phyloP scores from a whole-genome alignment of 2,329 filamentous ascomycete species.

The Pseudocercospora pini-densiflorae region DNA sequence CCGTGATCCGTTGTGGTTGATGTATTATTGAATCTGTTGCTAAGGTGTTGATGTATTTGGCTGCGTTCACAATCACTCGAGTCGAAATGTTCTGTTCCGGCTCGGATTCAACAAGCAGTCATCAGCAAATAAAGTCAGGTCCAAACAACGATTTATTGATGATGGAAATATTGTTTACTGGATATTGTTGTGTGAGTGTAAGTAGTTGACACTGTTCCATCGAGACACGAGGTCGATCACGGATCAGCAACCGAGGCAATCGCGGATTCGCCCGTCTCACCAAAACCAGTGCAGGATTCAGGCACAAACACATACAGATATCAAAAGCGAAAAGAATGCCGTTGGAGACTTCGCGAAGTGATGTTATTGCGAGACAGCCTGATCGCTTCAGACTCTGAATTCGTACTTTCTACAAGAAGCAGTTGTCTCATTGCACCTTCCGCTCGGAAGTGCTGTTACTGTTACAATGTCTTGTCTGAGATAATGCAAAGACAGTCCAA shows the following conservation, averaged over 20 bases:
- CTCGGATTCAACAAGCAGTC: neutral
- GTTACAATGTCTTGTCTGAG: neutral
- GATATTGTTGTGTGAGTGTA: neutral
- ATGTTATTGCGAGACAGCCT: neutral
- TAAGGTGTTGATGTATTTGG: too few relatives aligned
- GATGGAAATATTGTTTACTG: neutral
- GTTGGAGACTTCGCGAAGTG: neutral
- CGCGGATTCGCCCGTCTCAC: neutral
- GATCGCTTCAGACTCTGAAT: neutral
- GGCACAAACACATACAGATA: neutral
- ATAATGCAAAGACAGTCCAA: neutral
- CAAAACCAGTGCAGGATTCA: neutral
- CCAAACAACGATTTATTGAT: neutral
- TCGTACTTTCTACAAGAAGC: neutral
- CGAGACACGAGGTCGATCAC: slow-evolving; percentile 4
- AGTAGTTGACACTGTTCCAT: neutral
- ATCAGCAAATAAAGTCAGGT: neutral
- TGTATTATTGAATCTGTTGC: too few relatives aligned
- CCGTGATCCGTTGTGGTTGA: too few relatives aligned
- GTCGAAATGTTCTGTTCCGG: neutral
- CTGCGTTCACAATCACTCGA: neutral
- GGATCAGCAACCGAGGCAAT: slow-evolving; percentile 5
- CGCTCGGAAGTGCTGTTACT: neutral
- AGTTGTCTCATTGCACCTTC: neutral
- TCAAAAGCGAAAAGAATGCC: neutral